Evolutionary conservation across 106 monocot species (phyloP).

Genomic region (Platanthera zijinensis): DNA sequence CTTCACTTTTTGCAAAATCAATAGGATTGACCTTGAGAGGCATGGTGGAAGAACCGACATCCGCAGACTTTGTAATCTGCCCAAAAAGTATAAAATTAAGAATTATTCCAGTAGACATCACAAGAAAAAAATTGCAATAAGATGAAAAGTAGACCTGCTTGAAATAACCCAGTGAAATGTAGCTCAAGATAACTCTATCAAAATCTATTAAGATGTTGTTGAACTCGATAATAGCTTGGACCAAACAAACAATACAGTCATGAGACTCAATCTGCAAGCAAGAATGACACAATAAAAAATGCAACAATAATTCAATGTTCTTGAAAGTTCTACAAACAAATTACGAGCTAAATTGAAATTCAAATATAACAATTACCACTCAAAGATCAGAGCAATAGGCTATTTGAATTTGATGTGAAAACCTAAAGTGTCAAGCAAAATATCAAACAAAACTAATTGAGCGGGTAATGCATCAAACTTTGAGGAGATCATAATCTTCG

Average conservation of each 20-base stretch:
- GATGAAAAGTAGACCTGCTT: slow-evolving; percentile 55
- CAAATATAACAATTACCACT: too few species aligned
- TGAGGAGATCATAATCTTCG: too few species aligned
- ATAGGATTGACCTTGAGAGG: slow-evolving; percentile 99
- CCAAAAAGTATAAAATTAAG: slow-evolving; percentile 4
- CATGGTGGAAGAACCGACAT: slow-evolving; percentile 95
- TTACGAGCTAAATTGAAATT: too few species aligned
- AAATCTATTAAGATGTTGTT: slow-evolving; percentile 84
- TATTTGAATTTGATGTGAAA: too few species aligned
- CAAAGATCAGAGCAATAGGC: too few species aligned
- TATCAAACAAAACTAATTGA: too few species aligned
- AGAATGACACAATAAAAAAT: not conserved
- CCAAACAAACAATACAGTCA: slow-evolving; percentile 82
- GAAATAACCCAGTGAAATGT: slow-evolving; percentile 85
- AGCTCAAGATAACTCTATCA: slow-evolving; percentile 88
- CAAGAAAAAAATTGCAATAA: not conserved
- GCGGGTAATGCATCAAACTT: too few species aligned
- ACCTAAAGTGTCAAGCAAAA: too few species aligned
- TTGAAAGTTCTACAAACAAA: not conserved
- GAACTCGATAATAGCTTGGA: slow-evolving; percentile 53
- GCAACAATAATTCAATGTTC: not conserved
- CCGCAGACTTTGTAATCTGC: slow-evolving; percentile 67
- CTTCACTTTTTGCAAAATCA: slow-evolving; percentile 97
- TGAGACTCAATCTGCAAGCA: slow-evolving; percentile 91
- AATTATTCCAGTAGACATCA: not conserved